Evolutionary conservation across 208 protist species (phyloP), one percentile per base, ranked within the genome.

Genomic region (Trypanosoma cruzi): DNA sequence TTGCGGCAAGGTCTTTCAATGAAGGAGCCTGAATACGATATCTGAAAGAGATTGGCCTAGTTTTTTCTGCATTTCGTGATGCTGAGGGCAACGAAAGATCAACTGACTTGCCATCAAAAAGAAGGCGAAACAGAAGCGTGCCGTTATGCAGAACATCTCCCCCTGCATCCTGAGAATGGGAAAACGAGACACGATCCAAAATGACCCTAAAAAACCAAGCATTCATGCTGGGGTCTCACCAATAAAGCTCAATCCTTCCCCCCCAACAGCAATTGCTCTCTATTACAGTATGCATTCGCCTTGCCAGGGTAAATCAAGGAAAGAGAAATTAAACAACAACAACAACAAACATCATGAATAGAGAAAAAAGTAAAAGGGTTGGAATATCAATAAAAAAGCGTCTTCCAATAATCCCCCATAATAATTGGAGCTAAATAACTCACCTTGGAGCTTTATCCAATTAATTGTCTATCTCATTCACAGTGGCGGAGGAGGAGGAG

Each of bases 201-300:
- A 18, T 18, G 24, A 68, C n/a, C 11, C 46, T 50, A n/a, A 68
- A 68, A 26, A 68, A 20, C 64, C 64, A 68, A 2, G 11, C 29
- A 24, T 34, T 16, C 64, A 58, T 59, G 2, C 1, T 3, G 11
- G 54, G 8, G 48, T 26, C 29, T n/a, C 28, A 37, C 54, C 8
- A 58, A 58, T 11, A 58, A 10, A 40, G 31, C 28, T 28, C 4
- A 37, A 11, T 8, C 28, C 14, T n/a, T n/a, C 31, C 29, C 54
- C 16, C 22, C 28, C 14, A 16, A 16, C 24, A 16, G 20, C 29
- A 58, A 16, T 22, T 36, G 3, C 54, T 11, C 50, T 16, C 22
- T 32, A n/a, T n/a, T n/a, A 3, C 22, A 55, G 14, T 29, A 55
- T 2, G 20, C 22, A 55, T 13, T 31, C 4, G n/a, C 40, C 24